These are phyloP conservation scores for Neophaeococcomyces mojaviensis DNA, from an alignment of 2,329 filamentous ascomycete species.

Conservation along the genomic window DNA sequence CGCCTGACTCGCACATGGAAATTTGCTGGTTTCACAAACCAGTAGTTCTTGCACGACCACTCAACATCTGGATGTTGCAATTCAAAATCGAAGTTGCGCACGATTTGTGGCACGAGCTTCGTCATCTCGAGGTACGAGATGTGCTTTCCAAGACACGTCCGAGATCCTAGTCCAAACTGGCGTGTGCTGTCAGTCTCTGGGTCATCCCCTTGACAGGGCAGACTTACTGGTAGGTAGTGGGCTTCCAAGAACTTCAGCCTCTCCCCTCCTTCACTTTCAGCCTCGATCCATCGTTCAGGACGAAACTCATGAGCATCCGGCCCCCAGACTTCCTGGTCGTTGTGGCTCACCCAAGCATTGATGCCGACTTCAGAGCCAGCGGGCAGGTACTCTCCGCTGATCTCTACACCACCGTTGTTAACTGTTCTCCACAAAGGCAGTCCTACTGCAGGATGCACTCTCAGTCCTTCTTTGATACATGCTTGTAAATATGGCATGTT, in stretches of 20 bases:
- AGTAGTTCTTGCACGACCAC: slow-evolving; percentile 21
- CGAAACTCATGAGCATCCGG: slow-evolving; percentile 35
- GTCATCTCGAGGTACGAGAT: slow-evolving; percentile 25
- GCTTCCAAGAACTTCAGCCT: slow-evolving; percentile 30
- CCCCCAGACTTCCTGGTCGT: slow-evolving; percentile 41
- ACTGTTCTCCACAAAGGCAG: slow-evolving; percentile 45
- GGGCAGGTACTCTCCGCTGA: slow-evolving; percentile 37
- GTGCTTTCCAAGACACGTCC: slow-evolving; percentile 34
- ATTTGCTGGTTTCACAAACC: slow-evolving; percentile 26
- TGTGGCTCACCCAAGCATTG: slow-evolving; percentile 41
- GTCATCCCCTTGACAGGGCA: not conserved
- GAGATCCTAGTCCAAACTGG: slow-evolving; percentile 31
- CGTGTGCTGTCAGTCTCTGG: slow-evolving; percentile 40
- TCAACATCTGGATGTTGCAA: slow-evolving; percentile 15
- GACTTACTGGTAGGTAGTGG: slow-evolving; percentile 34
- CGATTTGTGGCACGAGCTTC: slow-evolving; percentile 25
- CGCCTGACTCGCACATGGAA: slow-evolving; percentile 30
- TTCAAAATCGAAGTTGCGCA: slow-evolving; percentile 20
- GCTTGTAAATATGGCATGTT: slow-evolving; percentile 49
- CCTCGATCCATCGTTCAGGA: slow-evolving; percentile 42
- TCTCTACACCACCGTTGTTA: slow-evolving; percentile 36
- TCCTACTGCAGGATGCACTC: slow-evolving; percentile 44
- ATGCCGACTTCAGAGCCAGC: slow-evolving; percentile 37
- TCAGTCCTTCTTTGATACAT: slow-evolving; percentile 46
- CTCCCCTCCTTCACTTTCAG: slow-evolving; percentile 26